Conservation (phyloP, 2,329 filamentous ascomycete genomes). For the Sporothrix protearum region DNA sequence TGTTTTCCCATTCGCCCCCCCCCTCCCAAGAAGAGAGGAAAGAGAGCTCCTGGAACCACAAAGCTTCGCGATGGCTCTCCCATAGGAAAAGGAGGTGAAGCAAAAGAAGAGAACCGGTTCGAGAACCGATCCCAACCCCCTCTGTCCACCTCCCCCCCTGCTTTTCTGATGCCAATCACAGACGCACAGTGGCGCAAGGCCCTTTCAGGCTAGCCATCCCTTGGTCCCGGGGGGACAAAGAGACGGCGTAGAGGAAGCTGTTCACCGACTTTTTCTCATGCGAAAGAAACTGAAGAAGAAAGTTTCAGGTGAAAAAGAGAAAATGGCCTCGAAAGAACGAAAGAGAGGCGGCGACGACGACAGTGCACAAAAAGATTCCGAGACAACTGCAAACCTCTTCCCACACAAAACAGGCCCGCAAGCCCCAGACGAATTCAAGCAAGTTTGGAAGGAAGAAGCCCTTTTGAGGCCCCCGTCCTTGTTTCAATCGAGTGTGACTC, state of each 20-base stretch:
- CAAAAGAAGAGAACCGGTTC: background rate
- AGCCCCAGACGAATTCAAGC: background rate
- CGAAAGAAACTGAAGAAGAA: conserved; percentile 17
- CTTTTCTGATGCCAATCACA: conserved; percentile 32
- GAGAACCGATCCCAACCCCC: no score
- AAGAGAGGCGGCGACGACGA: background rate
- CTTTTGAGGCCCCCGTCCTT: conserved; percentile 22
- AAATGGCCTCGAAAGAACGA: background rate
- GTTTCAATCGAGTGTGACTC: background rate
- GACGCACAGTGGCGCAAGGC: conserved; percentile 29
- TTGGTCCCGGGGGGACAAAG: background rate
- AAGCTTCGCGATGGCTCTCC: conserved; percentile 31
- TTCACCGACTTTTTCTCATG: conserved; percentile 33
- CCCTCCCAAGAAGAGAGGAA: no score
- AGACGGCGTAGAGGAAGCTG: conserved; percentile 27
- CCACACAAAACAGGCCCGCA: background rate
- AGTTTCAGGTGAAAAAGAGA: conserved; percentile 16
- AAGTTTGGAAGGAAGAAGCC: conserved; percentile 16
- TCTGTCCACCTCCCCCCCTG: conserved; percentile 23
- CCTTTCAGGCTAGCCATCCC: conserved; percentile 28
- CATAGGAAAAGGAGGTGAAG: conserved; percentile 23
- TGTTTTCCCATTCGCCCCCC: conserved; percentile 23
- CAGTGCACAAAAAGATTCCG: no score
- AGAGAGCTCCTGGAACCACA: conserved; percentile 22
- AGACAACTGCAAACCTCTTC: background rate